Percentiles rank a stretch among this genome's conserved stretches.
These are phyloP conservation scores for Candida quercuum DNA, from an alignment of 805 yeast genomes.

Conservation along the genomic window DNA sequence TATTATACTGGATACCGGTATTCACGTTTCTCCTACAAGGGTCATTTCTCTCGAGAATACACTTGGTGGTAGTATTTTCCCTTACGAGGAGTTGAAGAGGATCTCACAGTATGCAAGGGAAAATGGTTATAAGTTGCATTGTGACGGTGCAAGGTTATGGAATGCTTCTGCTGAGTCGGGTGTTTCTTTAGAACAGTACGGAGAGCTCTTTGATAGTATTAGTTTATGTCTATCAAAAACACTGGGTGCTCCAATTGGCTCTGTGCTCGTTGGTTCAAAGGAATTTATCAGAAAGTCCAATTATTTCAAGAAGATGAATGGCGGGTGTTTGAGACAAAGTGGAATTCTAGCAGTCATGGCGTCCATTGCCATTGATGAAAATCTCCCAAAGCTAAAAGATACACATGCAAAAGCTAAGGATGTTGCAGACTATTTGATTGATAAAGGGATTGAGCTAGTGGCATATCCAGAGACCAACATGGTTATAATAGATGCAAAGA, in stretches of 20 bases:
- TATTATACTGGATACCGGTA: conserved; percentile 65
- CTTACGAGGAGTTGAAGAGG: conserved; percentile 67
- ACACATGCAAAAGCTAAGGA: conserved; percentile 48
- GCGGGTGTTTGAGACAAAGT: conserved; percentile 90
- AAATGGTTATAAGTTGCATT: conserved; percentile 59
- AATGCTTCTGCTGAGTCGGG: conserved; percentile 70
- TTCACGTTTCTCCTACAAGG: conserved; percentile 85
- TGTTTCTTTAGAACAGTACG: conserved; percentile 56
- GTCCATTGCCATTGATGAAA: conserved; percentile 62
- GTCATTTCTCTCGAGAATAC: conserved; percentile 86
- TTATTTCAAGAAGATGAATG: conserved; percentile 86
- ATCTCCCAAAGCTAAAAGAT: conserved; percentile 41
- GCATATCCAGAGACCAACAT: conserved; percentile 80
- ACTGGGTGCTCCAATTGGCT: conserved; percentile 91
- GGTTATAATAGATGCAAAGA: conserved; percentile 60
- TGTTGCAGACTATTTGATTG: conserved; percentile 44
- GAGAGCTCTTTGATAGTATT: conserved; percentile 76
- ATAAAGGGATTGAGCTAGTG: conserved; percentile 51
- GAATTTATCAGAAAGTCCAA: conserved; percentile 62
- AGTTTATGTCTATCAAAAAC: conserved; percentile 87
- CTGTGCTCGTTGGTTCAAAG: conserved; percentile 68
- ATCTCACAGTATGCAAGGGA: conserved; percentile 67
- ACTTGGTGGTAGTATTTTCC: conserved; percentile 74
- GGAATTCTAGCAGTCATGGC: conserved; percentile 84
- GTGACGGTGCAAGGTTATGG: conserved; percentile 96